phyloP scores from a whole-genome alignment of 2,329 filamentous ascomycete genomes.

The Apiospora phragmitis region DNA sequence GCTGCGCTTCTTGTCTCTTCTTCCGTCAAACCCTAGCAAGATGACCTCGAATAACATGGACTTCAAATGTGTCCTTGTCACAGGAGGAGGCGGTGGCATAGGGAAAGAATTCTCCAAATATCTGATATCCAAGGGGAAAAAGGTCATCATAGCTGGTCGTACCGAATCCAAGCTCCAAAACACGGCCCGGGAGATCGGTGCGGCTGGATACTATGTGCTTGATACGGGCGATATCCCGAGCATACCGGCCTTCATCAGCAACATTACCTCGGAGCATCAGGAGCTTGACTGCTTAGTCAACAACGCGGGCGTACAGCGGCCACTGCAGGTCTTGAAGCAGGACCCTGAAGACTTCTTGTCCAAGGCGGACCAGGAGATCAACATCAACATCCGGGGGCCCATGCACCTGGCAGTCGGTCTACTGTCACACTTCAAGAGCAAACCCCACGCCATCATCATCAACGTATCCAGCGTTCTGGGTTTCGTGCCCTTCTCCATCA shows the following conservation, averaged over 20 bases:
- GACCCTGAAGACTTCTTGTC: conserved; percentile 42
- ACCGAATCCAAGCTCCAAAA: conserved; percentile 53
- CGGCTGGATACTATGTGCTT: conserved; percentile 50
- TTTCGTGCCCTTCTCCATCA: conserved; percentile 50
- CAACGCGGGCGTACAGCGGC: conserved; percentile 59
- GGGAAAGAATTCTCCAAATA: conserved; percentile 49
- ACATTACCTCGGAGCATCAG: conserved; percentile 48
- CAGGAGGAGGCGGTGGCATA: conserved; percentile 53
- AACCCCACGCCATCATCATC: conserved; percentile 45
- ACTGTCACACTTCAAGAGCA: conserved; percentile 48
- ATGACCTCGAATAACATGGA: conserved; percentile 23
- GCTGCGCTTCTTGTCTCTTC: neutral
- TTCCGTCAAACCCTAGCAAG: neutral
- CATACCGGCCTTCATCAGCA: conserved; percentile 46
- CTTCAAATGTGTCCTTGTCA: conserved; percentile 48
- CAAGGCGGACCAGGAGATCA: conserved; percentile 56
- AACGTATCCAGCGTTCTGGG: conserved; percentile 57
- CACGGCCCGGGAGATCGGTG: conserved; percentile 44
- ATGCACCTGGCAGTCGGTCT: conserved; percentile 54
- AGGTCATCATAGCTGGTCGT: conserved; percentile 51
- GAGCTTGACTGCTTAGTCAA: conserved; percentile 60
- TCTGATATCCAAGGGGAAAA: conserved; percentile 48
- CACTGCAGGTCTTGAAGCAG: conserved; percentile 44
- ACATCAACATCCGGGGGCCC: conserved; percentile 59
- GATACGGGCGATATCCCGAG: conserved; percentile 48